Conservation (phyloP, 306 rosid species). For the Notholithocarpus densiflorus region DNA sequence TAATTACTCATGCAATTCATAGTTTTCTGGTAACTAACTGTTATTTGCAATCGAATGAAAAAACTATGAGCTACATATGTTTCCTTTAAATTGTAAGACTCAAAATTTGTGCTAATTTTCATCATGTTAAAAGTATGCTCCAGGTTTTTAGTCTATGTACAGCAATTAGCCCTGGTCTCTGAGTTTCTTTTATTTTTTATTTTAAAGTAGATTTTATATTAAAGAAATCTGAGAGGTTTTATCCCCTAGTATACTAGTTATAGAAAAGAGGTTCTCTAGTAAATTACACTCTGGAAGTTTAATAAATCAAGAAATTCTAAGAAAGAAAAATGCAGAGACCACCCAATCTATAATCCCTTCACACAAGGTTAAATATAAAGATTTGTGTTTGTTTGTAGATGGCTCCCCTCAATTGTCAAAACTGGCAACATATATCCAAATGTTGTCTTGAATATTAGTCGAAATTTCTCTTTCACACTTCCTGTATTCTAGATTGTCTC, state of each 20-base stretch:
- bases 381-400: neutral
- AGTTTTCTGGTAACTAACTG: too few relatives aligned
- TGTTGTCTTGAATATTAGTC: neutral
- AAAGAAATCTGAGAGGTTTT: neutral
- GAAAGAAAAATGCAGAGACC: neutral
- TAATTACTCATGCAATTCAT: neutral
- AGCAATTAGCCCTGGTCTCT: neutral
- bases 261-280: neutral
- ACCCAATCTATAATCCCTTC: too few relatives aligned
- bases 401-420: neutral
- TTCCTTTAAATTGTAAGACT: neutral
- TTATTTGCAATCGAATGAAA: neutral
- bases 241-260: neutral
- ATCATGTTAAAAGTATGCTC: neutral
- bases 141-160: neutral
- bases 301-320: neutral
- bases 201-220: neutral
- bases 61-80: neutral
- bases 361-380: too few relatives aligned
- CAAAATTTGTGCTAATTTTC: neutral
- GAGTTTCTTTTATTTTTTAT: neutral
- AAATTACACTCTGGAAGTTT: neutral
- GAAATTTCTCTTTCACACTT: too few relatives aligned
- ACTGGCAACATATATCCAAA: neutral
- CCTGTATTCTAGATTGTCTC: too few relatives aligned